Conservation (phyloP, 2,329 filamentous ascomycete genomes). For the Aspergillus chevalieri region DNA sequence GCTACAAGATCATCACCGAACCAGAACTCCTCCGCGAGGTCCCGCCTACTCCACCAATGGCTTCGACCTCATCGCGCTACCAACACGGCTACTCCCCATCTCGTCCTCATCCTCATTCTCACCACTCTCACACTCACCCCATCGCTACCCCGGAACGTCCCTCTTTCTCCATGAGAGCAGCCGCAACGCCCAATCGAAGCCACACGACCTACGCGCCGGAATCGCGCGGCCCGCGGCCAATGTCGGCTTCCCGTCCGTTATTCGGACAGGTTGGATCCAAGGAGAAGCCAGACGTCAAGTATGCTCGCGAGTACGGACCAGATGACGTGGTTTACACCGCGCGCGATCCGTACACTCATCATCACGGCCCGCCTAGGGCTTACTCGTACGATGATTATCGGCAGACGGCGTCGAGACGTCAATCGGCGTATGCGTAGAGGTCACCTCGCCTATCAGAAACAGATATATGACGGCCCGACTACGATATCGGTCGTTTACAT, state of each 20-base stretch:
- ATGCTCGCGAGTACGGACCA: conserved; percentile 20
- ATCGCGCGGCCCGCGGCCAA: background rate
- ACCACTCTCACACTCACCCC: background rate
- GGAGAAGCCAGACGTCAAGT: conserved; percentile 23
- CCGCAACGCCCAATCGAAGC: conserved; percentile 21
- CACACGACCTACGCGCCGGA: conserved; percentile 18
- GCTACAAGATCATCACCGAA: conserved; percentile 27
- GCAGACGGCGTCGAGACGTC: conserved; percentile 17
- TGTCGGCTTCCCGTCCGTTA: conserved; percentile 7
- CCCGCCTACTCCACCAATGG: conserved; percentile 11
- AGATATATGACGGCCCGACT: background rate
- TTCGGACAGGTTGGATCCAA: conserved; percentile 19
- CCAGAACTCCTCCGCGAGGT: conserved; percentile 25
- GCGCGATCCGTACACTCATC: conserved; percentile 4
- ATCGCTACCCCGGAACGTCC: background rate
- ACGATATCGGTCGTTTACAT: conserved; percentile 9
- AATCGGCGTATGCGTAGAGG: conserved; percentile 20
- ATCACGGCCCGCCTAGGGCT: background rate
- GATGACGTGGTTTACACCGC: conserved; percentile 5
- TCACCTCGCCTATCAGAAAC: background rate
- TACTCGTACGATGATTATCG: conserved; percentile 15
- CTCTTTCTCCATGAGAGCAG: conserved; percentile 7
- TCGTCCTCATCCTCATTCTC: conserved; percentile 20
- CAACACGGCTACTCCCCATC: conserved; percentile 23
- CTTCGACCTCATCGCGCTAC: conserved; percentile 14